Evolutionary conservation across 352 stramenopile species (phyloP), one percentile per base, ranked within the genome.

Genomic region (Phytophthora vignae): DNA sequence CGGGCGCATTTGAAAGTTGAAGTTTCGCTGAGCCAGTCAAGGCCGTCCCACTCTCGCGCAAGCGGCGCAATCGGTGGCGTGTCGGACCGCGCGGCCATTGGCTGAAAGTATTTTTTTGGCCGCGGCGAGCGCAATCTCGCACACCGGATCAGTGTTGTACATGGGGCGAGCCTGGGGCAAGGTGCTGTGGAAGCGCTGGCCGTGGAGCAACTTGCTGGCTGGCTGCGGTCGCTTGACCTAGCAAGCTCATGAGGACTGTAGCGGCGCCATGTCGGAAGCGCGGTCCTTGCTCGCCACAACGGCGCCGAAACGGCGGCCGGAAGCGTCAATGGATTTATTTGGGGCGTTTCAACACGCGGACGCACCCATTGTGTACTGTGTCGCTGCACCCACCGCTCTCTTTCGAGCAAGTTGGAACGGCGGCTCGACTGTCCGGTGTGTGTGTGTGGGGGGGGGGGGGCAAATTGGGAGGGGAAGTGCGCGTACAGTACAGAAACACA

Each of bases 11-110:
- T 25, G 61, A 69, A 63, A 71, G 50, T 66, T 71, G 49, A 71
- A 67, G 56, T 56, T 67, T 71, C 17, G 48, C 48, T 67, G 48
- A 36, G 40, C 55, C 55, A 64, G 63, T 69, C 63, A 69, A 22
- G 55, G 6, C 2, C 17, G 49, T 71, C 50, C 64, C 56, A 72
- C 49, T 67, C 25, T 56, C 11, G 25, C 40, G 15, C n/a, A 42
- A 6, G 19, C 67, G 65, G 65, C 57, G 65, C 57, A 72, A 72
- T 72, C 64, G 22, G 36, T 2, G 31, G 25, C 22, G 22, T 65
- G 57, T 72, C 57, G 49, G 65, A 72, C 57, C 31, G 49, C 27
- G 25, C 27, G 27, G 8, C 19, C n/a, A 71, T 71, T 71, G 46
- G 64, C 22, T 40, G 27, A 53, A 71, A 69, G 42, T 55, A 22